Evolutionary conservation across 345 rosid species (phyloP).

Genomic region (Isatis tinctoria): DNA sequence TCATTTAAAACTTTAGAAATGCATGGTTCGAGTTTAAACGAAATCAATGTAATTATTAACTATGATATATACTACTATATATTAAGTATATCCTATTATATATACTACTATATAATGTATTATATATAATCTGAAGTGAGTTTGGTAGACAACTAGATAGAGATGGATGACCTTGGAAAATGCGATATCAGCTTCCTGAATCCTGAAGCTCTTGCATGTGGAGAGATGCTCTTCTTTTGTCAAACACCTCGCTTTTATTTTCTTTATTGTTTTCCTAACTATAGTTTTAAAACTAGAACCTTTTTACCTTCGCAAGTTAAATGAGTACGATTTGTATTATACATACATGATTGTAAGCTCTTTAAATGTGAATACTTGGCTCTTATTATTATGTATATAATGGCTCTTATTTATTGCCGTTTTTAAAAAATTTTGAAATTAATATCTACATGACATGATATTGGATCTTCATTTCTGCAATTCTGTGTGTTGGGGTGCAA

Average conservation of each 20-base stretch:
- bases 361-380: slow-evolving; percentile 27
- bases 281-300: background rate
- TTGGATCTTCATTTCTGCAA: background rate
- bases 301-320: slow-evolving; percentile 15
- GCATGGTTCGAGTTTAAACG: background rate
- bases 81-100: background rate
- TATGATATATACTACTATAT: background rate
- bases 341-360: background rate
- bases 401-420: background rate
- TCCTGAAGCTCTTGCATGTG: slow-evolving; percentile 30
- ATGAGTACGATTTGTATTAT: background rate
- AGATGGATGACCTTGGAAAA: slow-evolving; percentile 27
- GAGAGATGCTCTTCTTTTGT: slow-evolving; percentile 34
- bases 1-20: background rate
- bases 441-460: background rate
- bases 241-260: slow-evolving; percentile 14
- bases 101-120: background rate
- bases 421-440: background rate
- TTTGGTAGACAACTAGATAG: slow-evolving; percentile 22
- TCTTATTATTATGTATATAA: background rate
- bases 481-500: background rate
- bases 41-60: background rate
- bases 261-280: background rate
- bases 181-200: slow-evolving; percentile 22
- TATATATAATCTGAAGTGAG: background rate